Base-by-base conservation (phyloP, 371 early-diverging fungal genomes). In the Apophysomyces elegans region DNA sequence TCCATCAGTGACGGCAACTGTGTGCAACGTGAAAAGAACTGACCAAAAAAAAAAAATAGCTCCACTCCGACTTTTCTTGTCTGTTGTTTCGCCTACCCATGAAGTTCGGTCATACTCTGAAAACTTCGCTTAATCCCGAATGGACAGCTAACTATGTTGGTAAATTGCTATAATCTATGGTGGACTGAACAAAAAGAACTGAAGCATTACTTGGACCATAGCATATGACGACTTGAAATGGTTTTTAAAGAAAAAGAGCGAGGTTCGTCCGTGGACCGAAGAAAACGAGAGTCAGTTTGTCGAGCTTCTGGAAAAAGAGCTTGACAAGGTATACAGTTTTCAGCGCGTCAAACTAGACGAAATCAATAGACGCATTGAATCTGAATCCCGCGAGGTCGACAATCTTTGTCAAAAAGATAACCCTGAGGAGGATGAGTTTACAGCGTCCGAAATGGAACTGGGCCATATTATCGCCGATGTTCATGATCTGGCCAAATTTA, bases 401-500 rank as follows among this genome's bases (percentile, higher is more conserved):
- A 66, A 37, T 45, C 84, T 95, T 58, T 82, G 80, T 56, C 79
- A 87, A 67, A 86, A 85, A 56, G 88, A 91, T 36, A 72, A 86
- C n/a, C 84, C 89, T 37, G 82, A 86, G 14, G 83, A 81, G 3
- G 90, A 89, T 44, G 89, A 89, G 44, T 86, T 84, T 70, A 74
- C 77, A 11, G 84, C 86, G 6, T 88, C 95, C 38, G 93, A 94
- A 72, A 83, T 90, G 36, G 93, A 95, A 68, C 88, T 96, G 59
- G 87, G 90, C 50, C 83, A 85, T 37, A 91, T 97, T 58, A 93
- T 95, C 65, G 88, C 88, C 58, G 98, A 98, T 77, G 89, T 96
- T n/a, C 93, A 91, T 76, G 95, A 96, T 73, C 86, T 98, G 45
- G 93, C 96, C 58, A 95, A 95, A 81, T 99, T 93, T 75, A 92